Evolutionary conservation across 2,329 filamentous ascomycete genomes (phyloP).

Genomic region (Colletotrichum caudatum): DNA sequence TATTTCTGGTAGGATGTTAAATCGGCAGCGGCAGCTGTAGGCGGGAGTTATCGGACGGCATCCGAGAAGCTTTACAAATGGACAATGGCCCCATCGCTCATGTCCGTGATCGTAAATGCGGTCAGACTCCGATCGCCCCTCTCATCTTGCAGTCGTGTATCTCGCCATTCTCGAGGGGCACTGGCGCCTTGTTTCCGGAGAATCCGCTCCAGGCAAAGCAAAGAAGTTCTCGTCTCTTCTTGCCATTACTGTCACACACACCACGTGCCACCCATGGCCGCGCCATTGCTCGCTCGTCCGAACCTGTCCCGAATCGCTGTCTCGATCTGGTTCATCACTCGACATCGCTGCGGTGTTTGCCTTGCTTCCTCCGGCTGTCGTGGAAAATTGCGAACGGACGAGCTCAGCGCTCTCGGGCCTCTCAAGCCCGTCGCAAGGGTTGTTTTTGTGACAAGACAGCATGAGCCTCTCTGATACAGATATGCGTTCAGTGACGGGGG

Average conservation of each 20-base stretch:
- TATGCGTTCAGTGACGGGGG: constrained; percentile 13
- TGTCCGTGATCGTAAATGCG: neutral
- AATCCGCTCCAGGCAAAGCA: neutral
- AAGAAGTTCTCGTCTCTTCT: neutral
- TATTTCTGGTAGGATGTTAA: neutral
- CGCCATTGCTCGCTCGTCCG: constrained; percentile 16
- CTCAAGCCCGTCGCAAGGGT: constrained; percentile 9
- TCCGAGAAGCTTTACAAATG: neutral
- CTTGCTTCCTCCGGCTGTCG: neutral
- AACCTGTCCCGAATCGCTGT: constrained; percentile 11
- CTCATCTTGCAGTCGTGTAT: neutral
- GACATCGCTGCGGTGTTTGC: neutral
- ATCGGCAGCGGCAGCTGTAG: neutral
- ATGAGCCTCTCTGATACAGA: constrained; percentile 23
- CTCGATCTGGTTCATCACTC: neutral
- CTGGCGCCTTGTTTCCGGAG: constrained; percentile 7
- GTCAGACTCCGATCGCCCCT: neutral
- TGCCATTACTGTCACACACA: neutral
- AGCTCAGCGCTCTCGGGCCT: constrained; percentile 14
- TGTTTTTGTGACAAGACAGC: constrained; percentile 26
- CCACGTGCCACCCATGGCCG: neutral
- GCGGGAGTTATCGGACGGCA: neutral
- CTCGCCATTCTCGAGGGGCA: constrained; percentile 10
- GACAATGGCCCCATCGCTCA: neutral
- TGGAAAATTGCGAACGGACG: constrained; percentile 5